A percentile compares a stretch with the other conserved stretches of the same genome.
Conservation (phyloP, 345 rosid species). For the Bruguiera parviflora region DNA sequence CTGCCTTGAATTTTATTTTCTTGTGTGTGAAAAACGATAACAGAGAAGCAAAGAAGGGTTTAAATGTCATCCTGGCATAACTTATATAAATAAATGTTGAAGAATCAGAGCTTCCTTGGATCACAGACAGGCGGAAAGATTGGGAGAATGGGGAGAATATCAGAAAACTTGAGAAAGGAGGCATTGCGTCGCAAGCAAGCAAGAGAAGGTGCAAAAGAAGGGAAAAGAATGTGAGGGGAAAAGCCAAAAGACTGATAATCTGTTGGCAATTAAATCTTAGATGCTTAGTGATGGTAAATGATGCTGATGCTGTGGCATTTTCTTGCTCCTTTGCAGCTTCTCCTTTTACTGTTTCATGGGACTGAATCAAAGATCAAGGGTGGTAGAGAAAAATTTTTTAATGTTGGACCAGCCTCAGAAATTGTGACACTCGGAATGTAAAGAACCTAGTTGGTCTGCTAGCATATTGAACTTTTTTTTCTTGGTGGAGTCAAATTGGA, state of each 20-base stretch:
- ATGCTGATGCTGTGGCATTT: constrained; percentile 14
- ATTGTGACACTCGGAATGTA: too few relatives aligned
- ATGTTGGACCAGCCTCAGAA: background rate
- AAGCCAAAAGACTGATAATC: constrained; percentile 28
- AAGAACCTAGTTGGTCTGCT: too few relatives aligned
- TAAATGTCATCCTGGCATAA: constrained; percentile 34
- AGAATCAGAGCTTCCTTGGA: constrained; percentile 90
- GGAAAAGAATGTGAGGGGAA: constrained; percentile 29
- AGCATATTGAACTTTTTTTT: too few relatives aligned
- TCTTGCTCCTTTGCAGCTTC: constrained; percentile 15
- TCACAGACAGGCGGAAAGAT: constrained; percentile 42
- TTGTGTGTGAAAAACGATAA: constrained; percentile 30
- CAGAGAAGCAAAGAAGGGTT: constrained; percentile 47
- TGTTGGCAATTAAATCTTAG: constrained; percentile 28
- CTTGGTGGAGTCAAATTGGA: too few relatives aligned
- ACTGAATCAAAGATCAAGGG: constrained; percentile 44
- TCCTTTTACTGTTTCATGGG: constrained; percentile 46
- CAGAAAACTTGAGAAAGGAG: constrained; percentile 97
- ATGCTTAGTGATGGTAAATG: constrained; percentile 1
- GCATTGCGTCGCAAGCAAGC: constrained; percentile 84
- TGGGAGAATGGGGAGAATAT: constrained; percentile 54
- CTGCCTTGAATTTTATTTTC: constrained; percentile 14
- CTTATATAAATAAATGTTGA: constrained; percentile 39
- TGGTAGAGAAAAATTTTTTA: constrained; percentile 15
- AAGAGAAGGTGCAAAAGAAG: constrained; percentile 60